Conservation (phyloP, 306 rosid species). For the Hylodesmum podocarpum region DNA sequence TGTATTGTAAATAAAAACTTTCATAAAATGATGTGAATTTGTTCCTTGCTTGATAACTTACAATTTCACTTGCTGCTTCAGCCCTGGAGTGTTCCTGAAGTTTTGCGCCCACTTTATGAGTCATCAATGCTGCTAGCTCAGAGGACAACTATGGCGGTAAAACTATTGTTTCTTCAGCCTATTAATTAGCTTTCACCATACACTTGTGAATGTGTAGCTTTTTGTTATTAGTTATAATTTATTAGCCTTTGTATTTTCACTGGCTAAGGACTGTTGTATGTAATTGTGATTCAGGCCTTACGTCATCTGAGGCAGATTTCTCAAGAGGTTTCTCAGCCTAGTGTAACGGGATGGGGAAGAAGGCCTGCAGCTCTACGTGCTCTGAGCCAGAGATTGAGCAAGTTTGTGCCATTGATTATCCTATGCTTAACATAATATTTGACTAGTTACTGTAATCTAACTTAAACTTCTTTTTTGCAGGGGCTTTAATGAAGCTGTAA, state of each 20-base stretch:
- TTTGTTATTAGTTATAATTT: too few species aligned
- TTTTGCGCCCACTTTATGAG: conserved; percentile 90
- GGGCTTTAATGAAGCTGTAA: conserved; percentile 98
- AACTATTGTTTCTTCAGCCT: conserved; percentile 21
- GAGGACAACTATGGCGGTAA: conserved; percentile 90
- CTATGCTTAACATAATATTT: conserved; percentile 14
- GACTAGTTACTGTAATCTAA: background rate
- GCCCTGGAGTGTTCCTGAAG: conserved; percentile 99
- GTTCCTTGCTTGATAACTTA: conserved; percentile 19
- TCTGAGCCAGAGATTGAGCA: conserved; percentile 87
- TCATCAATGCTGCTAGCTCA: conserved; percentile 92
- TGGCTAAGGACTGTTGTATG: background rate
- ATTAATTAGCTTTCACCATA: background rate
- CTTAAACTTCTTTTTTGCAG: conserved; percentile 37
- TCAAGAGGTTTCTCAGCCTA: conserved; percentile 95
- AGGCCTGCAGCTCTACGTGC: conserved; percentile 90
- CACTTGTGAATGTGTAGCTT: too few species aligned
- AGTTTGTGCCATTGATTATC: conserved; percentile 42
- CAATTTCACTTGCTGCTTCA: conserved; percentile 22
- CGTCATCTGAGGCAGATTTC: conserved; percentile 94
- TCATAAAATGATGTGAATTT: background rate
- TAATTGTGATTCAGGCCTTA: conserved; percentile 63
- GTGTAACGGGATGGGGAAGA: conserved; percentile 88
- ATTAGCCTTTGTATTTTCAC: background rate
- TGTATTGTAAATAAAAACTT: background rate